A percentile compares a stretch with the other conserved stretches of the same genome.
Conservation (phyloP, 164 flowering plant genomes). For the Vitis cinerea region DNA sequence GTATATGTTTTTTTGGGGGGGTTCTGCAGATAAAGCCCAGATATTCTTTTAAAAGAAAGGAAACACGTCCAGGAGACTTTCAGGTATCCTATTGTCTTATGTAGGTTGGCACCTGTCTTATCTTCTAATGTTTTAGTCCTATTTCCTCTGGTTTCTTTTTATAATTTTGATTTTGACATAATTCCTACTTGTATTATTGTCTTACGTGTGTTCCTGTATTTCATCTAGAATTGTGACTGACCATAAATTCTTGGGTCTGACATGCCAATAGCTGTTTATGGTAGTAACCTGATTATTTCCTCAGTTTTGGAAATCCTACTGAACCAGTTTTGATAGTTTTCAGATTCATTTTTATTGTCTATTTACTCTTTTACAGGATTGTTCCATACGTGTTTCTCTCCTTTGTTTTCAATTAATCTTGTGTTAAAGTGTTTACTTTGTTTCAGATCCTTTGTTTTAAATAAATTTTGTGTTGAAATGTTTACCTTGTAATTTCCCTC, state of each 20-base stretch:
- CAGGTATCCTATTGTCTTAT: constrained; percentile 49
- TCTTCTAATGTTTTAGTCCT: not conserved
- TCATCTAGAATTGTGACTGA: no score
- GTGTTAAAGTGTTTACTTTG: no score
- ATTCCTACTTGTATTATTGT: not conserved
- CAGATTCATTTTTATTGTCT: not conserved
- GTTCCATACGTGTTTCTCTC: no score
- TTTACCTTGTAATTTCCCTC: not conserved
- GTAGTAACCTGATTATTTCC: no score
- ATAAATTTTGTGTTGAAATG: not conserved
- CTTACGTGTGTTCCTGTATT: no score
- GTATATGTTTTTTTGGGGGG: constrained; percentile 3
- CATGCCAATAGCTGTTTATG: no score
- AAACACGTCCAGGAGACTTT: constrained; percentile 82
- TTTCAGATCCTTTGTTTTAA: no score
- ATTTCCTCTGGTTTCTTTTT: not conserved
- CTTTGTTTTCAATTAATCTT: no score
- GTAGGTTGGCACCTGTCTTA: not conserved
- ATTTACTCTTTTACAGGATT: not conserved
- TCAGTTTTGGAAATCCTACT: no score
- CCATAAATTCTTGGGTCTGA: no score
- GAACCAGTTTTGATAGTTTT: not conserved
- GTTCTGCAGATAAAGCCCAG: constrained; percentile 81
- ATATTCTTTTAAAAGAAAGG: constrained; percentile 88
- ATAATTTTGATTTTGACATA: not conserved